Conservation (phyloP, 768 basidiomycete genomes). For the Peribolospora baueri region DNA sequence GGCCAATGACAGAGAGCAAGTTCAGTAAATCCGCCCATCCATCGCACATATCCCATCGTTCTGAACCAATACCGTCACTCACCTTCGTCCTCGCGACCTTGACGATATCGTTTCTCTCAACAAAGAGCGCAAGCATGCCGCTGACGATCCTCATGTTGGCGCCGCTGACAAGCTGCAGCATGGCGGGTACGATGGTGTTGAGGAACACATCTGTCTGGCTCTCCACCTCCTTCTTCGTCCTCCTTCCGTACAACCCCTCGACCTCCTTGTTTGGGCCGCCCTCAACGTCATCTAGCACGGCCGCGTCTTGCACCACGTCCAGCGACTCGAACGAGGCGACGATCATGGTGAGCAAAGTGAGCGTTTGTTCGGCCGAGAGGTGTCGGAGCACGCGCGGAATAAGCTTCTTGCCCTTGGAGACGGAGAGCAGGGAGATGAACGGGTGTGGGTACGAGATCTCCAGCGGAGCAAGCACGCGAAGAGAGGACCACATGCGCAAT, state of each 20-base stretch:
- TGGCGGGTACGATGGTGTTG: constrained; percentile 58
- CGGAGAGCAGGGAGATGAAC: constrained; percentile 69
- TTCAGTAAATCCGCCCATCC: too few relatives aligned
- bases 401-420: constrained; percentile 78
- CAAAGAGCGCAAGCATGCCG: constrained; percentile 57
- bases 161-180: constrained; percentile 54
- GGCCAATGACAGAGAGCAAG: background rate
- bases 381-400: constrained; percentile 70
- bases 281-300: constrained; percentile 32
- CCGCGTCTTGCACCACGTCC: constrained; percentile 63
- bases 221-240: constrained; percentile 35
- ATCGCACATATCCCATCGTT: too few relatives aligned
- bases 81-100: constrained; percentile 59
- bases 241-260: constrained; percentile 15
- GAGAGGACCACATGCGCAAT: background rate
- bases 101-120: constrained; percentile 53
- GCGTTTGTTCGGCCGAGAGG: constrained; percentile 49
- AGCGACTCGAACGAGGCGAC: constrained; percentile 85
- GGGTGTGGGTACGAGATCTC: constrained; percentile 45
- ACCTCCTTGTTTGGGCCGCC: constrained; percentile 30
- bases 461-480: constrained; percentile 24
- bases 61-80: constrained; percentile 13
- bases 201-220: constrained; percentile 78
- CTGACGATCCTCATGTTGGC: constrained; percentile 59
- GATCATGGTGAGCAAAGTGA: constrained; percentile 68